Percentiles rank a stretch among this genome's conserved stretches.
These are phyloP conservation scores for Puya raimondii DNA, from an alignment of 176 grass and related monocot genomes.

Conservation along the genomic window DNA sequence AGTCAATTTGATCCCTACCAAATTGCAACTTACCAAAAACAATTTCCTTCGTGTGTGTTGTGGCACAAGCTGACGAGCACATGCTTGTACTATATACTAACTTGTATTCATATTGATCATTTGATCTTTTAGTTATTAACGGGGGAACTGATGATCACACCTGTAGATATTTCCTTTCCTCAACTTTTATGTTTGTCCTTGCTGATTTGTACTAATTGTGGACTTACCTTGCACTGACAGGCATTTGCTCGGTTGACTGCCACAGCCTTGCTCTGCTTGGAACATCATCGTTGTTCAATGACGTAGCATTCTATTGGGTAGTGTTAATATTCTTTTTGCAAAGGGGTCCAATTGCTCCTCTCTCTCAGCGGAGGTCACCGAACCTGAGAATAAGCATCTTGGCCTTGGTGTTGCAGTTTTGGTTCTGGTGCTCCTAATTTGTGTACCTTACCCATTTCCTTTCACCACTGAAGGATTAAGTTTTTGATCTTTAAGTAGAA, in stretches of 20 bases:
- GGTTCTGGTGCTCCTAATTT: conserved; percentile 65
- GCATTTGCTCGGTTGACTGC: conserved; percentile 43
- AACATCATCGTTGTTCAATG: conserved; percentile 61
- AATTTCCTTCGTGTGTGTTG: too few relatives aligned
- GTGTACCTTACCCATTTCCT: conserved; percentile 77
- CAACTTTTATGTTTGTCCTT: too few relatives aligned
- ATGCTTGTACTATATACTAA: too few relatives aligned
- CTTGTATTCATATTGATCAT: too few relatives aligned
- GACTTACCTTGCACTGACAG: conserved; percentile 28
- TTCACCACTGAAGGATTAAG: conserved; percentile 48
- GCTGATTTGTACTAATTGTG: neutral
- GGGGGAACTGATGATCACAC: too few relatives aligned
- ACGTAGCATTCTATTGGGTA: conserved; percentile 79
- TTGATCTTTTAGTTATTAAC: too few relatives aligned
- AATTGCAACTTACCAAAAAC: too few relatives aligned
- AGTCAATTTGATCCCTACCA: too few relatives aligned
- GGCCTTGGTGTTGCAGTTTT: conserved; percentile 50
- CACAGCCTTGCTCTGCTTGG: conserved; percentile 56
- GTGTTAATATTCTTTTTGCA: conserved; percentile 93
- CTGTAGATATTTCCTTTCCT: too few relatives aligned
- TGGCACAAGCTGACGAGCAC: too few relatives aligned
- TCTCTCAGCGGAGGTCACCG: conserved; percentile 75
- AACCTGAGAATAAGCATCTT: conserved; percentile 48
- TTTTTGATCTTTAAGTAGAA: conserved; percentile 43
- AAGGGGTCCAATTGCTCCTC: conserved; percentile 71